Evolutionary conservation across 495 filamentous ascomycete genomes (phyloP).

Genomic region (Jackrogersella multiformis): DNA sequence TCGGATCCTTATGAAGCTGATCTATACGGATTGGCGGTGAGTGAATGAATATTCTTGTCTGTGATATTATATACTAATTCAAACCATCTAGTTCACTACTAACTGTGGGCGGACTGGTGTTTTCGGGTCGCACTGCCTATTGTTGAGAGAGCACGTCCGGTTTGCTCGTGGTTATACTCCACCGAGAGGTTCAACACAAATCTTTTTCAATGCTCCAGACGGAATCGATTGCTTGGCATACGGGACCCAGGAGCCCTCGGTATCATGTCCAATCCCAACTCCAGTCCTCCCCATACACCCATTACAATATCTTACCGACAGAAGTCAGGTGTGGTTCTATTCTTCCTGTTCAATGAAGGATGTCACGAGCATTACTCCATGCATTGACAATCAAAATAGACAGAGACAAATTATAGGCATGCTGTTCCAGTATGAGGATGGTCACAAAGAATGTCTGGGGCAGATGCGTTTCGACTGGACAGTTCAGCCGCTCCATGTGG

Average conservation of each 20-base stretch:
- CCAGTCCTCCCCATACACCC: background rate
- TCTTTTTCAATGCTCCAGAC: background rate
- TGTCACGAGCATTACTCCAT: background rate
- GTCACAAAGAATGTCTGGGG: background rate
- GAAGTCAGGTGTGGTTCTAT: background rate
- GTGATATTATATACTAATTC: background rate
- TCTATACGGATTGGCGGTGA: background rate
- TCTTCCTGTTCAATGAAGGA: background rate
- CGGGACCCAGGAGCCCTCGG: background rate
- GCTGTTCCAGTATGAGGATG: conserved; percentile 1
- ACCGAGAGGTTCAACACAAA: background rate
- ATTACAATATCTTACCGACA: background rate
- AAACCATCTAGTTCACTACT: background rate
- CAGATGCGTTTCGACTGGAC: conserved; percentile 1
- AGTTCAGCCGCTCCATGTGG: background rate
- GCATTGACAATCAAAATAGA: background rate
- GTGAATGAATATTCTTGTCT: background rate
- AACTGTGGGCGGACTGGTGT: background rate
- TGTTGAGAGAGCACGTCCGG: background rate
- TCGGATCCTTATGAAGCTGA: background rate
- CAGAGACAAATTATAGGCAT: background rate
- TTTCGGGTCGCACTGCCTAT: background rate
- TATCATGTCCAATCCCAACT: background rate
- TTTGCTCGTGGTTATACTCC: background rate
- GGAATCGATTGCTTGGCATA: background rate